Percentiles rank a stretch among this genome's conserved stretches.
Evolutionary conservation across 768 basidiomycete species (phyloP).

Genomic region (Lactarius vividus): DNA sequence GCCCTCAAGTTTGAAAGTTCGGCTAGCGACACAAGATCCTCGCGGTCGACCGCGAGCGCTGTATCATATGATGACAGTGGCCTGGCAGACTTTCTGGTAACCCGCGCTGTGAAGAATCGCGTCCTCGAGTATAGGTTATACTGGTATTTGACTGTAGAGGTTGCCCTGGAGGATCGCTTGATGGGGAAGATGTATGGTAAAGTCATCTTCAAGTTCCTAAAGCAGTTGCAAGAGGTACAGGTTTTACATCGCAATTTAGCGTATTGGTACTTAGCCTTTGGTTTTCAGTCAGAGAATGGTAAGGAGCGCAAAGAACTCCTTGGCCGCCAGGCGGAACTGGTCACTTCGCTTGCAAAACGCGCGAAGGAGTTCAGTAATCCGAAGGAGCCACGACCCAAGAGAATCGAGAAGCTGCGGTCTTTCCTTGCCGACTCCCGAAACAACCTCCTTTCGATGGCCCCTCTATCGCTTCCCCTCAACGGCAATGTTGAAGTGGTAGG

Average conservation of each 20-base stretch:
- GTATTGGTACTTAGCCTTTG: background rate
- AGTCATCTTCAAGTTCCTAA: constrained; percentile 84
- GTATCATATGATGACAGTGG: constrained; percentile 91
- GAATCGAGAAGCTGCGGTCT: constrained; percentile 92
- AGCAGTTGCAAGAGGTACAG: constrained; percentile 78
- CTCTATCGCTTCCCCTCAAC: constrained; percentile 87
- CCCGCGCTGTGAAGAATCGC: constrained; percentile 76
- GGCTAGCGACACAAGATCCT: constrained; percentile 71
- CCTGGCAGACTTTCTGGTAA: constrained; percentile 87
- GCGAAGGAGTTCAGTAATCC: constrained; percentile 85
- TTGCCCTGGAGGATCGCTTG: constrained; percentile 68
- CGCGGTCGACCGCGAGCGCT: constrained; percentile 68
- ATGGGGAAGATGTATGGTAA: constrained; percentile 37
- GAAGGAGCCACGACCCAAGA: constrained; percentile 93
- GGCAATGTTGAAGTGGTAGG: constrained; percentile 83
- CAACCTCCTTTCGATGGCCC: constrained; percentile 70
- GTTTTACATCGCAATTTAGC: background rate
- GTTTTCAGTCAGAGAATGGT: constrained; percentile 62
- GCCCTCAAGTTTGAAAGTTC: constrained; percentile 94
- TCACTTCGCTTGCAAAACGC: constrained; percentile 80
- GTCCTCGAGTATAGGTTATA: constrained; percentile 89
- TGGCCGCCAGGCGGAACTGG: constrained; percentile 85
- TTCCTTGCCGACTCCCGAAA: constrained; percentile 84
- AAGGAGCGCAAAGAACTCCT: constrained; percentile 83
- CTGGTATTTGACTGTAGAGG: constrained; percentile 98